Evolutionary conservation across 805 yeast genomes (phyloP), one percentile per base, ranked within the genome.

Genomic region (Candida railenensis): DNA sequence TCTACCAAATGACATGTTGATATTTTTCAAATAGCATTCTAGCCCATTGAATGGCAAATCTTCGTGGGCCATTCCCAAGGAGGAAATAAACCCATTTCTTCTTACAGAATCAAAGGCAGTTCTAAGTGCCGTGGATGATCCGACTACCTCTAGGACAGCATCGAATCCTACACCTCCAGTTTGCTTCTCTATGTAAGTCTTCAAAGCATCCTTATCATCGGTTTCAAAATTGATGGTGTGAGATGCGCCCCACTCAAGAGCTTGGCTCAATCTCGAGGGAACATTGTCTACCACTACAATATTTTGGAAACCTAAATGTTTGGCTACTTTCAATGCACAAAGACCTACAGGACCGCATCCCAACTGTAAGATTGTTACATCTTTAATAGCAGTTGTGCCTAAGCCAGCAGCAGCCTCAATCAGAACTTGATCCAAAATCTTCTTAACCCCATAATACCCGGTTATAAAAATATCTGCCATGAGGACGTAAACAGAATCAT

Each of bases 381-480:
- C 71, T 20, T 44, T 42, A 9, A 53, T 25, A 2, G 47, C 45
- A n/a, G 43, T 48, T 19, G 43, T 41, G 1, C 36, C 36, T 14
- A 42, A 44, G 1, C 56, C 52, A 33, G 61, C 55, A 3, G 71
- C 55, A 22, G 63, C 57, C 16, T 63, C 61, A 22, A 63, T 62
- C 37, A 69, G 62, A 38, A 69, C 64, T 48, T 61, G 68, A 49
- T 72, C 72, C 39, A 76, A 57, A 48, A 76, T 74, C 53, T 80
- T 78, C 48, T 73, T 70, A 9, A 76, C 83, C 32, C 85, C 84
- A 50, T 71, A 76, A 62, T 77, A 81, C 0, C 85, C 87, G 1
- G 87, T 82, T 37, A 82, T 78, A 63, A 82, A 81, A 43, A 82
- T 81, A 58, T 82, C 86, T 12, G 84, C 81, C 83, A 81, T 77